Conservation (phyloP, 2,329 filamentous ascomycete species). For the Metarhizium rileyi region DNA sequence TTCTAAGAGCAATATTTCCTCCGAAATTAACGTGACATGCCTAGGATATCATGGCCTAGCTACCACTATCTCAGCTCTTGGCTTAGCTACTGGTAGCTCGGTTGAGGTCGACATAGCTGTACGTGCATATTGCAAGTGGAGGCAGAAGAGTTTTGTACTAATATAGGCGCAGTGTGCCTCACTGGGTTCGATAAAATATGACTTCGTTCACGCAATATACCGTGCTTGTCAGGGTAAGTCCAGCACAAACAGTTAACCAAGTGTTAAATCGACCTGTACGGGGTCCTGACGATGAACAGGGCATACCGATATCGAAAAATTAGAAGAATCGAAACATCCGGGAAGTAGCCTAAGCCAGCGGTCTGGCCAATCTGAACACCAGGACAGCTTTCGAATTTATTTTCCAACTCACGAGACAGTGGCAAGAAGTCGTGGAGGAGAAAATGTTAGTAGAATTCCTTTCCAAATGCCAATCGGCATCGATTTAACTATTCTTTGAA, state of each 20-base stretch:
- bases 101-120: conserved; percentile 67
- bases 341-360: conserved; percentile 10
- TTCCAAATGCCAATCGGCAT: not conserved
- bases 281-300: not conserved
- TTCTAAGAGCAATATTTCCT: not conserved
- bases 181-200: conserved; percentile 62
- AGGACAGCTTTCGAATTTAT: conserved; percentile 59
- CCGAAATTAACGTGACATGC: not conserved
- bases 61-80: conserved; percentile 52
- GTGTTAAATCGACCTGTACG: not conserved
- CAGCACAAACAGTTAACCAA: conserved; percentile 5
- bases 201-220: conserved; percentile 51
- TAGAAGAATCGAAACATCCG: not conserved
- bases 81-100: conserved; percentile 42
- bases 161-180: conserved; percentile 55
- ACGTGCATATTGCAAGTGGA: conserved; percentile 18
- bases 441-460: conserved; percentile 11
- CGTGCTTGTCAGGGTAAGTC: conserved; percentile 43
- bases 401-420: conserved; percentile 72
- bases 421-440: conserved; percentile 51
- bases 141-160: not conserved
- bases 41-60: conserved; percentile 67
- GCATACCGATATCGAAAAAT: not conserved
- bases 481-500: not conserved
- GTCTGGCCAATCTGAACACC: not conserved